Percentiles rank a stretch among this genome's conserved stretches.
Evolutionary conservation across 345 rosid species (phyloP).

Genomic region (Orychophragmus violaceus): DNA sequence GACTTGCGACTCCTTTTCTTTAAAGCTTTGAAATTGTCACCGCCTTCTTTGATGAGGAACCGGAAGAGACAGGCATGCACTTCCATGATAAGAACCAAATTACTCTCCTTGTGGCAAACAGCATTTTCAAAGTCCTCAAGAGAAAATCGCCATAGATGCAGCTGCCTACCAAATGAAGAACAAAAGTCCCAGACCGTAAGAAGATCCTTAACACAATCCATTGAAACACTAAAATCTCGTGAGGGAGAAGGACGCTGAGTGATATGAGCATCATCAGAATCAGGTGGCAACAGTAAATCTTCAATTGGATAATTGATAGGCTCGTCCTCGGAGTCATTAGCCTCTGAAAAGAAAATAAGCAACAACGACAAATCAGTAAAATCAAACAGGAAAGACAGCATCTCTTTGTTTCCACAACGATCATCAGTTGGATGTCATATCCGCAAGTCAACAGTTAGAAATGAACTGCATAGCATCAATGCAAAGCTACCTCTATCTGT

Average conservation of each 20-base stretch:
- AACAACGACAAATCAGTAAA: slow-evolving; percentile 2
- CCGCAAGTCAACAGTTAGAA: background rate
- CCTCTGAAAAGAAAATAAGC: slow-evolving; percentile 41
- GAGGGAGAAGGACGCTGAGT: slow-evolving; percentile 69
- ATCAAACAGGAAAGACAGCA: background rate
- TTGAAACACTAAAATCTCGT: slow-evolving; percentile 68
- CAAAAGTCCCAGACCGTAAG: slow-evolving; percentile 97
- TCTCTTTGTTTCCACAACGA: background rate
- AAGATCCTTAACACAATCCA: slow-evolving; percentile 80
- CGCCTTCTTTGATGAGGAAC: slow-evolving; percentile 49
- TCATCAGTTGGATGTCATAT: background rate
- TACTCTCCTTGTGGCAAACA: slow-evolving; percentile 81
- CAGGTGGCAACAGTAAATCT: slow-evolving; percentile 67
- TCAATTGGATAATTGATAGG: slow-evolving; percentile 81
- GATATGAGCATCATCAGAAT: slow-evolving; percentile 63
- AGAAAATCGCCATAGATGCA: slow-evolving; percentile 71
- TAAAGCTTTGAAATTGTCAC: slow-evolving; percentile 38
- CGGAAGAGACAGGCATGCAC: slow-evolving; percentile 75
- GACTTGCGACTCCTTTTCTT: slow-evolving; percentile 53
- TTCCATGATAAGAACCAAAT: slow-evolving; percentile 70
- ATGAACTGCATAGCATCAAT: slow-evolving; percentile 1
- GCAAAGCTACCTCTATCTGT: slow-evolving; percentile 23
- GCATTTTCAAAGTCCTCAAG: slow-evolving; percentile 94
- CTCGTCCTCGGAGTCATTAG: slow-evolving; percentile 33
- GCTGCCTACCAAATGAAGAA: slow-evolving; percentile 64